Conservation (phyloP, 768 basidiomycete species). For the Gymnopilus dilepis region DNA sequence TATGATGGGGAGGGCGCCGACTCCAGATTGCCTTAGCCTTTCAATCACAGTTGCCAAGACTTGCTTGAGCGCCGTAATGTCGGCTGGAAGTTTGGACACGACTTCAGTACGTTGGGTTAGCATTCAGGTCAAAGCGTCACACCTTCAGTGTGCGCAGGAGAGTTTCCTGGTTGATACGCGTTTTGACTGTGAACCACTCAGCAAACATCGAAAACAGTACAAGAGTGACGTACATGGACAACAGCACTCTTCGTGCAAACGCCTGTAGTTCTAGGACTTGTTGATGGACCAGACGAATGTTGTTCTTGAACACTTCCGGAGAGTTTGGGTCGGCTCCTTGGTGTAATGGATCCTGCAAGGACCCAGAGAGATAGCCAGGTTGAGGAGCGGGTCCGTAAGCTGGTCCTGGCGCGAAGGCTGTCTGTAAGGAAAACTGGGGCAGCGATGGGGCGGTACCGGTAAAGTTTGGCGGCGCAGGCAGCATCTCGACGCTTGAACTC, state of each 20-base stretch:
- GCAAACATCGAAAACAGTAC: not conserved
- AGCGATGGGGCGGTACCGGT: slow-evolving; percentile 40
- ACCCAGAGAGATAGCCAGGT: not conserved
- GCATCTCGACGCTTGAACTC: slow-evolving; percentile 4
- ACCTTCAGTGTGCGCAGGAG: slow-evolving; percentile 63
- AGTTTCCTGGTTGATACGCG: slow-evolving; percentile 62
- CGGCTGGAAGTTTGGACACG: slow-evolving; percentile 36
- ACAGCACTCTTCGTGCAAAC: slow-evolving; percentile 52
- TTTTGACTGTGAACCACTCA: slow-evolving; percentile 39
- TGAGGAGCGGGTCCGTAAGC: slow-evolving; percentile 9
- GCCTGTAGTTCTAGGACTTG: slow-evolving; percentile 54
- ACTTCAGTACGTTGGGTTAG: slow-evolving; percentile 6
- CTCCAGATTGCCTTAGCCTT: slow-evolving; percentile 60
- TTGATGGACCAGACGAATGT: slow-evolving; percentile 51
- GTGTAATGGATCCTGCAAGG: slow-evolving; percentile 30
- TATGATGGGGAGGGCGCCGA: slow-evolving; percentile 66
- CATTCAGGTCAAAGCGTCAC: slow-evolving; percentile 8
- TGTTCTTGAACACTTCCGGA: slow-evolving; percentile 65
- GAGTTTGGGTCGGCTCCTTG: slow-evolving; percentile 59
- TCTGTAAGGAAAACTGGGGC: slow-evolving; percentile 37
- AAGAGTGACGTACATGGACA: slow-evolving; percentile 53
- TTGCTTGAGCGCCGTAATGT: slow-evolving; percentile 57
- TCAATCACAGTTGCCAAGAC: slow-evolving; percentile 51
- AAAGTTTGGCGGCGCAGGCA: slow-evolving; percentile 37
- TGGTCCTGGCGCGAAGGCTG: slow-evolving; percentile 22